Percentiles rank a stretch among this genome's conserved stretches.
Evolutionary conservation across 176 grass and related monocot species (phyloP).

Genomic region (Oryza coarctata): DNA sequence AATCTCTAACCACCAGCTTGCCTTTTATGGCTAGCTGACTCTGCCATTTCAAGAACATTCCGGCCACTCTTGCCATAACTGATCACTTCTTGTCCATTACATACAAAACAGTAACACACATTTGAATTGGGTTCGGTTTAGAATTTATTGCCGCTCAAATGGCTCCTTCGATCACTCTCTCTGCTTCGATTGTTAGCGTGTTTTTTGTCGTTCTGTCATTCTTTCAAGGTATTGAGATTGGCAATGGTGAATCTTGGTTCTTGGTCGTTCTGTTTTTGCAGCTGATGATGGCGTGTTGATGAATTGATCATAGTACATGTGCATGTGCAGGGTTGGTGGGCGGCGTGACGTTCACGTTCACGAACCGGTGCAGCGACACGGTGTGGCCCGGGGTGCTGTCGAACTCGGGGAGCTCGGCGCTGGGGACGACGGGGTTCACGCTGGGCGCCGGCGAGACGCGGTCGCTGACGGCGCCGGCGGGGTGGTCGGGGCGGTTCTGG

Average conservation of each 20-base stretch:
- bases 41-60: constrained; percentile 21
- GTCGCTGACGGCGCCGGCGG: constrained; percentile 52
- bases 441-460: constrained; percentile 58
- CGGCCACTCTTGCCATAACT: neutral
- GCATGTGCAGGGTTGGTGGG: constrained; percentile 42
- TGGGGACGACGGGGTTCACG: constrained; percentile 74
- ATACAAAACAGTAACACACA: neutral
- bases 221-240: constrained; percentile 29
- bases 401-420: constrained; percentile 68
- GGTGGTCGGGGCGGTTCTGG: constrained; percentile 95
- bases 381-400: constrained; percentile 90
- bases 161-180: constrained; percentile 41
- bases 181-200: neutral
- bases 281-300: neutral
- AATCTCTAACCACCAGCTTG: constrained; percentile 13
- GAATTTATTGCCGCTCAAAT: neutral
- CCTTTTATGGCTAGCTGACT: constrained; percentile 4
- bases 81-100: neutral
- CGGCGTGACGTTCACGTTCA: constrained; percentile 76
- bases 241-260: constrained; percentile 14
- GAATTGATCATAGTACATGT: neutral
- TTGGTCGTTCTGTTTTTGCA: neutral
- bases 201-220: neutral
- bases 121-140: neutral
- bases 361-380: constrained; percentile 75